Base-by-base conservation (phyloP, 2,329 filamentous ascomycete species). In the Juglanconis oblonga region DNA sequence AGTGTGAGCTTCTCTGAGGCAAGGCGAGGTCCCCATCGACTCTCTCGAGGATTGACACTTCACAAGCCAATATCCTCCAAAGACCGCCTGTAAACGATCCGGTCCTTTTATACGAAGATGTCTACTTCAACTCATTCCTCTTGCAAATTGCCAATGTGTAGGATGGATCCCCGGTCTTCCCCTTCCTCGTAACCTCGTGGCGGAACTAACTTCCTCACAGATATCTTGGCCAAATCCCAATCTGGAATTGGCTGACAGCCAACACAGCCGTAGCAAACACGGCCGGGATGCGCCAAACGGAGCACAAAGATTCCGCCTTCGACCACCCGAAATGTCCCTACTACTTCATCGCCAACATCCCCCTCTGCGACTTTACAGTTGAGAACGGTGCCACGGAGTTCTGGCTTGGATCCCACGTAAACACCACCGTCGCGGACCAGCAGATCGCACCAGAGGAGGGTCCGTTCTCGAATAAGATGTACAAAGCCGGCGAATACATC, bases 61-160 rank as follows among this genome's bases (percentile, higher is more conserved):
- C 4, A 36, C 14, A 31, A 74, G 72, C 74, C 17, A 77, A 77
- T 62, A 72, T 77, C 59, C 67, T 77, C 3, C 74, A 77, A 61
- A 67, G 66, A 10, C 73, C 74, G 8, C 75, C 74, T 5, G 57
- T 76, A 13, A 70, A 63, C 14, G 62, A 74, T 29, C 53, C 68
- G 2, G 65, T 70, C 8, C 68, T 69, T 36, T 64, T 76, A 1
- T 70, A 71, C 58, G 67, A 74, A 50, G 74, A 77, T 64, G 66
- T 77, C 3, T 77, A 76, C 63, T 77, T 76, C 67, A 77, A 77
- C 61, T 67, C 72, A 0, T 76, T 74, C 59, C 67, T 77, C 24
- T 68, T 76, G 32, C 75, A 78, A 55, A 56, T 76, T 2, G 72
- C 72, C 54, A 76, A 76, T 61, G 68, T 69, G 72, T 75, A 53